Conservation (phyloP, 768 basidiomycete genomes). For the Hericium rajendrae region DNA sequence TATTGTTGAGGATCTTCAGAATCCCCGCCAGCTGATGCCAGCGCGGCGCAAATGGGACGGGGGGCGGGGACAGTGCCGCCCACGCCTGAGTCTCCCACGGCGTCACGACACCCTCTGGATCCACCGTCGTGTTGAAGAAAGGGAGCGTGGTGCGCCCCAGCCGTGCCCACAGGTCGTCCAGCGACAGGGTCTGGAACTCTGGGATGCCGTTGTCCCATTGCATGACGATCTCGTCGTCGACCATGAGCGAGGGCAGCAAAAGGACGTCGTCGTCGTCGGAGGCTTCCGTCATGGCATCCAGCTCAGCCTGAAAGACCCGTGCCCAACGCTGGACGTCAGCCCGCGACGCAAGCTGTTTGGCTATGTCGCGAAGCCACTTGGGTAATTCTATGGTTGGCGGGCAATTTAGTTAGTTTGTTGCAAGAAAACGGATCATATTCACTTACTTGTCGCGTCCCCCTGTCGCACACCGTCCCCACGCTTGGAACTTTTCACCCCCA, state of each 20-base stretch:
- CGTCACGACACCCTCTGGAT: background rate
- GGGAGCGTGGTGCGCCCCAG: background rate
- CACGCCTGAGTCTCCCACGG: conserved; percentile 5
- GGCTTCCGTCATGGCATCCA: too few species aligned
- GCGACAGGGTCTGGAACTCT: background rate
- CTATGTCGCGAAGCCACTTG: too few species aligned
- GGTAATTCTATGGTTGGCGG: too few species aligned
- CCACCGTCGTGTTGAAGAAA: background rate
- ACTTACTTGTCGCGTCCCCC: too few species aligned
- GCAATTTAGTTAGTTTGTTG: too few species aligned
- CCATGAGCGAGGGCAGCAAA: background rate
- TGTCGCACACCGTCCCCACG: too few species aligned
- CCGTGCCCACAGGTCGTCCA: background rate
- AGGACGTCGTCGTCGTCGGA: too few species aligned
- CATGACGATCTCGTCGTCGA: background rate
- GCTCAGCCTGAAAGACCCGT: too few species aligned
- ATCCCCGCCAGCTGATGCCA: conserved; percentile 11
- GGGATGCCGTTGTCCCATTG: background rate
- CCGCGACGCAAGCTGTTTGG: too few species aligned
- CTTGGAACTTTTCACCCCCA: too few species aligned
- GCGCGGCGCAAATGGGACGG: background rate
- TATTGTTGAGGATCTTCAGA: conserved; percentile 10
- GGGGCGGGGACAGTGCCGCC: conserved; percentile 7
- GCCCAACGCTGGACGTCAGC: too few species aligned
- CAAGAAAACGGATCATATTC: too few species aligned